Conservation (phyloP, 495 filamentous ascomycete species). For the Friedmanniomyces simplex region DNA sequence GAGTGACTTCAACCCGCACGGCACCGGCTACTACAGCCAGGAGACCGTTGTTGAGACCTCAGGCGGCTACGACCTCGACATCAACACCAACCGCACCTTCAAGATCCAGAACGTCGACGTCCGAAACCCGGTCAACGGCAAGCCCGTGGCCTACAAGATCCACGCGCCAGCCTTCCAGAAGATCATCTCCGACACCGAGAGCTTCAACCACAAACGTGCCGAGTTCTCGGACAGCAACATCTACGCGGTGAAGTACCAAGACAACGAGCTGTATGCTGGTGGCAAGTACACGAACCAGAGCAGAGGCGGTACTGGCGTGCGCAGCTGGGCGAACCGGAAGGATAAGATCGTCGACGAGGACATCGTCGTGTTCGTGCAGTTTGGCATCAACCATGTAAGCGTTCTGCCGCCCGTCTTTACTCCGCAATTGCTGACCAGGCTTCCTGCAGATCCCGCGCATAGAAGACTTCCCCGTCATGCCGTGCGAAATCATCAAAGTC, state of each 20-base stretch:
- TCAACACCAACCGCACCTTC: slow-evolving; percentile 56
- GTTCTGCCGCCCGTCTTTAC: neutral
- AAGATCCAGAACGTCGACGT: slow-evolving; percentile 65
- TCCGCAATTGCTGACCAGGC: slow-evolving; percentile 3
- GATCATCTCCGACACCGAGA: slow-evolving; percentile 58
- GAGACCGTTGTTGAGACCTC: slow-evolving; percentile 52
- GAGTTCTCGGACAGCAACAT: slow-evolving; percentile 76
- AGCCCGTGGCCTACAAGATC: slow-evolving; percentile 73
- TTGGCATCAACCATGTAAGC: slow-evolving; percentile 36
- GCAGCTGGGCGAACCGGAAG: slow-evolving; percentile 32
- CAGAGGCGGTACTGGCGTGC: slow-evolving; percentile 44
- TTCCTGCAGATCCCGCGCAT: slow-evolving; percentile 17
- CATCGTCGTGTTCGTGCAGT: slow-evolving; percentile 37
- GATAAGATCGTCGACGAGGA: slow-evolving; percentile 35
- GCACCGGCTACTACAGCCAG: slow-evolving; percentile 61
- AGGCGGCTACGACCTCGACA: slow-evolving; percentile 53
- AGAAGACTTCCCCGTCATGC: slow-evolving; percentile 46
- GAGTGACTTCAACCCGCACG: slow-evolving; percentile 66
- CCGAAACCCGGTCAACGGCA: slow-evolving; percentile 55
- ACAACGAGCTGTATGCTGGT: slow-evolving; percentile 70
- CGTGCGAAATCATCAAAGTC: slow-evolving; percentile 50
- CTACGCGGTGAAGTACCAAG: slow-evolving; percentile 69
- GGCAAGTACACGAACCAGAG: slow-evolving; percentile 86
- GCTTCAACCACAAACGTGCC: slow-evolving; percentile 60
- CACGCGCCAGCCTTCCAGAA: slow-evolving; percentile 64